Base-by-base conservation (phyloP, 1,284 basidiomycete genomes). In the Pseudozyma tsukubaensis region DNA sequence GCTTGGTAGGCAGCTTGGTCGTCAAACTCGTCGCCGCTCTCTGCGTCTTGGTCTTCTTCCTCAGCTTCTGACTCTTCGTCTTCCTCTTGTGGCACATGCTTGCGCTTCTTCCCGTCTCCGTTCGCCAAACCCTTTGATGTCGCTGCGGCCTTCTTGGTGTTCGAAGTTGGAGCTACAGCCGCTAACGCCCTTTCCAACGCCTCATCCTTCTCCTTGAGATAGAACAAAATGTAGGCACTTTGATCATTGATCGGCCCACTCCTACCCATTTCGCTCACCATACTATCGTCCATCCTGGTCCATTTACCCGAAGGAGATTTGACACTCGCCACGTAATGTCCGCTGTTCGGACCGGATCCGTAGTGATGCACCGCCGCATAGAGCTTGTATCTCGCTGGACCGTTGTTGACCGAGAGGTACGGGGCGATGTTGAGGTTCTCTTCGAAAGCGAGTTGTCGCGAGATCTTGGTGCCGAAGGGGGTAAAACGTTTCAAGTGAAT, bases 401-500 rank as follows among this genome's bases (percentile, higher is more conserved):
- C 67, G 0, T 55, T 40, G 29, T 76, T 75, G 37, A 92, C 90
- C 79, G 93, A 94, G 92, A 98, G 95, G 83, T 89, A 92, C 0
- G 90, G 89, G 40, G 90, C 88, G 48, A 99, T 87, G 36, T 90
- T 88, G n/a, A 99, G 85, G 6, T 85, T 87, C 55, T 94, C 91
- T 18, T 91, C 90, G 83, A 95, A 99, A 13, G 89, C 87, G 72
- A 99, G 88, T 40, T 87, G 86, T 54, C 92, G 90, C 3, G 89
- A 89, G 49, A 97, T 62, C 66, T 83, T 84, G 36, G 70, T 68
- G 19, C 96, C 96, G 52, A 92, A 87, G 0, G 93, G 92, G 11
- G 92, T 92, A 85, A 99, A 99, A 18, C 97, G 90, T 86, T 99
- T 99, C 43, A 99, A 87, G 82, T 99, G 97, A n/a, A 99, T 88